These are phyloP conservation scores for Ophiostoma populinum DNA, from an alignment of 2,329 filamentous ascomycete genomes.

Conservation along the genomic window DNA sequence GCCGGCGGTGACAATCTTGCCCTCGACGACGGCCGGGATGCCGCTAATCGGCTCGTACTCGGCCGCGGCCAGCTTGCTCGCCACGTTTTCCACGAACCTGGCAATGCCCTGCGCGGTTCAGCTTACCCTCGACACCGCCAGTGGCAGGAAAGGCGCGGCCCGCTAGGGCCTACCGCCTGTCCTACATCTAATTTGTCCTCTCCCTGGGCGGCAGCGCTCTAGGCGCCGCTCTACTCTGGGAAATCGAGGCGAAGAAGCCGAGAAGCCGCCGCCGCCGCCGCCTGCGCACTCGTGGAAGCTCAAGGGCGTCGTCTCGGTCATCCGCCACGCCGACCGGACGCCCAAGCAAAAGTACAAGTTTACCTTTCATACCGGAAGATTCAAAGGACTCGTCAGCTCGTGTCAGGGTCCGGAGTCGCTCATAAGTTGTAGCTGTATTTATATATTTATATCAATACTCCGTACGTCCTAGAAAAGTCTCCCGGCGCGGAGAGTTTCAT, in stretches of 20 bases:
- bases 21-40: conserved; percentile 56
- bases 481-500: too few relatives aligned
- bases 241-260: conserved; percentile 19
- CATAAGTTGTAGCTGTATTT: too few relatives aligned
- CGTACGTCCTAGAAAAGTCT: too few relatives aligned
- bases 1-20: conserved; percentile 55
- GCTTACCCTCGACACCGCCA: too few relatives aligned
- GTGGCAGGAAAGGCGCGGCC: too few relatives aligned
- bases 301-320: conserved; percentile 92
- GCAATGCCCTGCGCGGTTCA: conserved; percentile 66
- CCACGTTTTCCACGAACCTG: conserved; percentile 60
- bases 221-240: too few relatives aligned
- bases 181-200: too few relatives aligned
- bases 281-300: conserved; percentile 95
- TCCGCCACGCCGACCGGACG: conserved; percentile 89
- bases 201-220: too few relatives aligned
- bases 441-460: too few relatives aligned
- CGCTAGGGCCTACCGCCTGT: too few relatives aligned
- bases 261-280: conserved; percentile 45
- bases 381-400: too few relatives aligned
- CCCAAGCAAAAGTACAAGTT: conserved; percentile 99
- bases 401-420: too few relatives aligned
- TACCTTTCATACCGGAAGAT: conserved; percentile 92
- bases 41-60: conserved; percentile 79
- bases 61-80: conserved; percentile 55